Base-by-base conservation (phyloP, 1,139 yeast species). In the Protomyces arabidopsidicola region DNA sequence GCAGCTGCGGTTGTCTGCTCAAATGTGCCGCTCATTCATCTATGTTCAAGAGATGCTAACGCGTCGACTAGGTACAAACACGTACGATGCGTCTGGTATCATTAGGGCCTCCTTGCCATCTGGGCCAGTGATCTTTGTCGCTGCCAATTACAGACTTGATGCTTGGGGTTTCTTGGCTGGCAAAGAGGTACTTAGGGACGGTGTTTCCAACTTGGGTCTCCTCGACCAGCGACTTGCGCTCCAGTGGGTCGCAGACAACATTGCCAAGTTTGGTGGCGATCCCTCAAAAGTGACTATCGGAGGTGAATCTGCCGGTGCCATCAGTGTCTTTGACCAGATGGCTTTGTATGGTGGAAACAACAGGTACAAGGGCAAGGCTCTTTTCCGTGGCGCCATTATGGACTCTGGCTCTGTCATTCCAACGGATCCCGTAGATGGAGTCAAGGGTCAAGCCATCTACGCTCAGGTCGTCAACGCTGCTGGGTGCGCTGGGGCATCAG, bases 201-300 rank as follows among this genome's bases (percentile, higher is more conserved):
- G 70, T 10, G 42, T n/a, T 3, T 14, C 42, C 42, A 76, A 76
- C 59, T 71, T 72, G 65, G 78, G 75, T 0, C 62, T 76, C 12
- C 70, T 72, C 55, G 79, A 77, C 65, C 74, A 71, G 39, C 66
- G 74, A 6, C 38, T 67, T 60, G 79, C 76, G 0, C 64, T 77
- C 48, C 66, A 74, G 24, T 77, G 79, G 79, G 74, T 75, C 9
- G 66, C 72, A 58, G 68, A 69, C 50, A 76, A 77, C 65, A 74
- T 75, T 60, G 70, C 65, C 0, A 57, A 42, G 16, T 75, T 76
- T 67, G 78, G 78, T 31, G 79, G 79, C 14, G 72, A 77, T 65
- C 72, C 76, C 2, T 63, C 69, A 14, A 70, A 69, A 52, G 70
- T 77, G 39, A 57, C 61, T 10, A 24, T 50, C 16, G 36, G 27